A percentile compares a stretch with the other conserved stretches of the same genome.
phyloP scores from a whole-genome alignment of 805 yeast species.

The Metschnikowia gelsemii region DNA sequence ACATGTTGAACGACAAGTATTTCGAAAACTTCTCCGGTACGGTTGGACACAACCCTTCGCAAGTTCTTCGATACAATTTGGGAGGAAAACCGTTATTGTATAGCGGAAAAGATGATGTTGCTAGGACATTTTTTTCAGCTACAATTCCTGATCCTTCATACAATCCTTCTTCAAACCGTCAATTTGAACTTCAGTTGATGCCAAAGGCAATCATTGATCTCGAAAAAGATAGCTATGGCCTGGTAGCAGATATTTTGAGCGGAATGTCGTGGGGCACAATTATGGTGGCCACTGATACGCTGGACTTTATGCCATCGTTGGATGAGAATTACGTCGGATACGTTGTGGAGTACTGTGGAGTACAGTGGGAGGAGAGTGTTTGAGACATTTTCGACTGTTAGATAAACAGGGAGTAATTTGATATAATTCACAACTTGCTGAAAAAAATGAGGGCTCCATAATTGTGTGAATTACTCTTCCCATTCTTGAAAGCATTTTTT shows the following conservation, averaged over 20 bases:
- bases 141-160: constrained; percentile 59
- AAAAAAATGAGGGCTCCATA: neutral
- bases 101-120: constrained; percentile 57
- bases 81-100: constrained; percentile 78
- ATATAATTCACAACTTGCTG: neutral
- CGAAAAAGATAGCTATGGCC: constrained; percentile 45
- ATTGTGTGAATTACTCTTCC: no score
- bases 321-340: constrained; percentile 75
- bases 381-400: constrained; percentile 2
- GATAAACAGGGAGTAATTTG: no score
- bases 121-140: constrained; percentile 39
- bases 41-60: constrained; percentile 79
- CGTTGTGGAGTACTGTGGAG: constrained; percentile 76
- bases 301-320: constrained; percentile 57
- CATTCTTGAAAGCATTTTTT: no score
- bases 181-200: constrained; percentile 89
- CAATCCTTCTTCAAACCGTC: constrained; percentile 58
- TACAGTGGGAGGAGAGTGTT: constrained; percentile 72
- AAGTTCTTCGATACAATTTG: constrained; percentile 80
- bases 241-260: constrained; percentile 45
- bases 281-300: constrained; percentile 71
- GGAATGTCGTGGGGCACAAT: constrained; percentile 99
- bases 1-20: constrained; percentile 66
- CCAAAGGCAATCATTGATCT: constrained; percentile 86
- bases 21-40: constrained; percentile 77